Conservation (phyloP, 148 eudicot species). For the Spergularia marina region DNA sequence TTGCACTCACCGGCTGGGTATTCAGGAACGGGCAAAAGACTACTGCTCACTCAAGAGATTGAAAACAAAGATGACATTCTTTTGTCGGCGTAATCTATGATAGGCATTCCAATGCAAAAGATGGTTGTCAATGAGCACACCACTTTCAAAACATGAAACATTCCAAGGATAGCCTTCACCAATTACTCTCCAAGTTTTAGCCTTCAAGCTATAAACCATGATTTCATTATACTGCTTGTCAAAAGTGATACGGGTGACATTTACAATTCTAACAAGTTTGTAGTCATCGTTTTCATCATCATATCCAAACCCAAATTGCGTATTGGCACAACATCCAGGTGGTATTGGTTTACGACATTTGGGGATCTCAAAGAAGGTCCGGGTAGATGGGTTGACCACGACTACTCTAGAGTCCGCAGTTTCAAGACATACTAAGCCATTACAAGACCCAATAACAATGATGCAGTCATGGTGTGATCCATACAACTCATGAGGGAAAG, state of each 20-base stretch:
- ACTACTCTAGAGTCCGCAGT: no score
- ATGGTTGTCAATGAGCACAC: background rate
- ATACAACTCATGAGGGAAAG: no score
- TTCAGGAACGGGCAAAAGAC: no score
- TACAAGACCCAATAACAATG: background rate
- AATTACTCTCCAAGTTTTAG: background rate
- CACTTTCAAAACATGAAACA: no score
- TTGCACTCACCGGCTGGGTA: no score
- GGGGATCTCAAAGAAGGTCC: background rate
- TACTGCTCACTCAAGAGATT: no score
- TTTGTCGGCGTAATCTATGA: background rate
- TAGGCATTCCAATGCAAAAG: background rate
- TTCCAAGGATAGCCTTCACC: no score
- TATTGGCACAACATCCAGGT: no score
- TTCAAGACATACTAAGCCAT: background rate
- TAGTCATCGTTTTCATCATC: background rate
- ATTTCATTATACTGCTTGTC: background rate
- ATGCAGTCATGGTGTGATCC: no score
- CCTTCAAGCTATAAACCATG: constrained; percentile 7
- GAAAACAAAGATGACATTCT: no score
- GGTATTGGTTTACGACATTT: no score
- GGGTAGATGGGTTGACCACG: no score
- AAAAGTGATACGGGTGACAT: background rate
- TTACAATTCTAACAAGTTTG: background rate
- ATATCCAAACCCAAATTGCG: background rate